Evolutionary conservation across 2,329 filamentous ascomycete species (phyloP).

Genomic region (Diaporthe eres): DNA sequence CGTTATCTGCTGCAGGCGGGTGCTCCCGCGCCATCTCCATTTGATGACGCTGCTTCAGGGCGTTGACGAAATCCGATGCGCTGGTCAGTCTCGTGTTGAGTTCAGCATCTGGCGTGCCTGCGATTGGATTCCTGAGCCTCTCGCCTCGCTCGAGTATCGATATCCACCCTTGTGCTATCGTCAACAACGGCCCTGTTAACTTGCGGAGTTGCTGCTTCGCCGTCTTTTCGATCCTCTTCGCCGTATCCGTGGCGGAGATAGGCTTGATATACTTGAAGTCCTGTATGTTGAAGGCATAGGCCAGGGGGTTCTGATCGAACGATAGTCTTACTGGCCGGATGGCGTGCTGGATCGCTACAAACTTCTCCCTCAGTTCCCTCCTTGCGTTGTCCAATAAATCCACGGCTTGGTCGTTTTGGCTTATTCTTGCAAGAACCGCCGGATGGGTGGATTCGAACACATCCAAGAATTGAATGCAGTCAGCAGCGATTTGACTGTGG

Average conservation of each 20-base stretch:
- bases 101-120: not conserved
- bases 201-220: constrained; percentile 13
- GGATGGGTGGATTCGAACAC: not conserved
- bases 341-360: not conserved
- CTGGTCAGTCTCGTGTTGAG: not conserved
- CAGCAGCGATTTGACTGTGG: not conserved
- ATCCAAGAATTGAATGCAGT: constrained; percentile 20
- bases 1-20: not conserved
- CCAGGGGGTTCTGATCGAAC: not conserved
- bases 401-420: not conserved
- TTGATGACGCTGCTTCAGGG: not conserved
- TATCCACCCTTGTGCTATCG: constrained; percentile 26
- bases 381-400: not conserved
- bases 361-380: not conserved
- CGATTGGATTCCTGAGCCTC: not conserved
- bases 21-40: not conserved
- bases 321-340: constrained; percentile 5
- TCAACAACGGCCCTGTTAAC: not conserved
- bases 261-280: constrained; percentile 3
- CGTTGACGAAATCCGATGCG: not conserved
- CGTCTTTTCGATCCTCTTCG: constrained; percentile 18
- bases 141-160: constrained; percentile 12
- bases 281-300: not conserved
- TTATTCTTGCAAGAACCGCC: not conserved
- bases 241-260: not conserved